phyloP scores from a whole-genome alignment of 768 basidiomycete genomes.

The Termitomyces sp. region DNA sequence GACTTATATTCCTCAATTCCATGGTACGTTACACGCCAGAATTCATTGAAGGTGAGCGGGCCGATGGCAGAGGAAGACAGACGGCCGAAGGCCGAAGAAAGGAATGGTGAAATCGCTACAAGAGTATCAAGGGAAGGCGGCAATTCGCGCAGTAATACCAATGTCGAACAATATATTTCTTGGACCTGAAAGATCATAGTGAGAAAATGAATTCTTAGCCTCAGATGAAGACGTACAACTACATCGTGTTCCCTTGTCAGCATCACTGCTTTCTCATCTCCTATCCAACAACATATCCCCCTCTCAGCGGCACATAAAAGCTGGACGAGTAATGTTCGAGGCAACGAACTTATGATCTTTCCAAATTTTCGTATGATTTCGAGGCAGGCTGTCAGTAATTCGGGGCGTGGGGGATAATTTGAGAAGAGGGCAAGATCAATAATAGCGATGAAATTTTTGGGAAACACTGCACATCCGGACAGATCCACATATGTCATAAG shows the following conservation, averaged over 20 bases:
- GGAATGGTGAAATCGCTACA: constrained; percentile 34
- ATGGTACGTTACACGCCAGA: constrained; percentile 55
- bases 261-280: constrained; percentile 36
- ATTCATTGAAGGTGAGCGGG: constrained; percentile 45
- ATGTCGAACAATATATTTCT: constrained; percentile 37
- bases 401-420: constrained; percentile 28
- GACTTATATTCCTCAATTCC: constrained; percentile 27
- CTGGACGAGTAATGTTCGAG: constrained; percentile 22
- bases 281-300: constrained; percentile 46
- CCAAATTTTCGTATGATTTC: constrained; percentile 30
- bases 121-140: constrained; percentile 37
- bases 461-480: constrained; percentile 10
- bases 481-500: constrained; percentile 20
- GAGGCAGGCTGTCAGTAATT: constrained; percentile 22
- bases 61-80: constrained; percentile 41
- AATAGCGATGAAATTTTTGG: constrained; percentile 19
- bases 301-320: constrained; percentile 31
- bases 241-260: constrained; percentile 38
- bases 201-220: not conserved
- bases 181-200: constrained; percentile 20
- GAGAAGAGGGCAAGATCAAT: constrained; percentile 24
- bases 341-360: constrained; percentile 22
- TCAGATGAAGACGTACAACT: constrained; percentile 30
- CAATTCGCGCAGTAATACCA: constrained; percentile 31
- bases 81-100: constrained; percentile 42